Evolutionary conservation across 176 grass and related monocot species (phyloP).

Genomic region (Zizania latifolia): DNA sequence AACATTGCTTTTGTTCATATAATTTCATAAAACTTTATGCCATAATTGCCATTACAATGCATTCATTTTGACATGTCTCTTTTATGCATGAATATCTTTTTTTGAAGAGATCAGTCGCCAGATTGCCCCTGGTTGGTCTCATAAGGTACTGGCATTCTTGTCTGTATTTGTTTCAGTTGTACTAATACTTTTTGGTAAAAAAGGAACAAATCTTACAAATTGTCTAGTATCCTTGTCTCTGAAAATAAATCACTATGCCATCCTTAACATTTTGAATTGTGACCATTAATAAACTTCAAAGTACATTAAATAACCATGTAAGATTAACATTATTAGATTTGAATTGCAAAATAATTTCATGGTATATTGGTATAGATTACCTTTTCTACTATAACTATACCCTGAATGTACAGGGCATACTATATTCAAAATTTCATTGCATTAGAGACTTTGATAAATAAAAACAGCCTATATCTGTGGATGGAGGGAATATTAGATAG

Average conservation of each 20-base stretch:
- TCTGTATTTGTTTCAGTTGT: not conserved
- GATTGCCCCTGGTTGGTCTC: constrained; percentile 84
- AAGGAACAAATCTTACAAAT: not conserved
- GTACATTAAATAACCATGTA: not conserved
- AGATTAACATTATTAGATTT: not conserved
- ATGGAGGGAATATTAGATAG: not conserved
- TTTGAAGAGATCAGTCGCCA: constrained; percentile 82
- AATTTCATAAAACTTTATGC: not conserved
- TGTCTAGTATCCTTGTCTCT: not conserved
- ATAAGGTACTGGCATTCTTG: constrained; percentile 64
- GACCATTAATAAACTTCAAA: not conserved
- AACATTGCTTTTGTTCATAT: not conserved
- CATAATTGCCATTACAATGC: not conserved
- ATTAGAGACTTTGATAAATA: too few species aligned
- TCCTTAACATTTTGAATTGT: too few species aligned
- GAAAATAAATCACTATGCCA: not conserved
- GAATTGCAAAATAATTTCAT: not conserved
- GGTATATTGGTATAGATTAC: not conserved
- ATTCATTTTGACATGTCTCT: constrained; percentile 40
- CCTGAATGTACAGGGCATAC: not conserved
- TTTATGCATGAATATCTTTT: constrained; percentile 13
- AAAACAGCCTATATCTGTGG: not conserved
- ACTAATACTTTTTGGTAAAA: not conserved
- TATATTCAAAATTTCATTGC: too few species aligned
- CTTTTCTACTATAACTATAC: not conserved